Percentiles rank a stretch among this genome's conserved stretches.
Conservation (phyloP, 2,329 filamentous ascomycete genomes). For the Botrytis squamosa region DNA sequence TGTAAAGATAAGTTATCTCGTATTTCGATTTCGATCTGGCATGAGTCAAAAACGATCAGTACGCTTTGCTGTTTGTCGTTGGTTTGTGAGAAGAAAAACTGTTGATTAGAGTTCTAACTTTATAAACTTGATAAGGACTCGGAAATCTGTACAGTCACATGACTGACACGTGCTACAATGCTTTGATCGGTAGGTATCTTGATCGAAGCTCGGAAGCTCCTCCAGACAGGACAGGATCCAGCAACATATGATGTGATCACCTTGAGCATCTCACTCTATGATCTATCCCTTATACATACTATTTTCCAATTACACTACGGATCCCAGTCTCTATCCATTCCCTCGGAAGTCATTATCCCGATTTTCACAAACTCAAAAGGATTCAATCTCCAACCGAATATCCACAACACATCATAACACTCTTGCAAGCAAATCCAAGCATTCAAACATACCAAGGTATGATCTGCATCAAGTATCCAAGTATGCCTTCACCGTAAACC, state of each 20-base stretch:
- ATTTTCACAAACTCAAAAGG: neutral
- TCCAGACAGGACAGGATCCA: neutral
- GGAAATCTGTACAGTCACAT: neutral
- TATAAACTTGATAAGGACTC: neutral
- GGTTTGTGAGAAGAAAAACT: neutral
- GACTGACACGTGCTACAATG: neutral
- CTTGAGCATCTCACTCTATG: neutral
- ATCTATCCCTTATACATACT: neutral
- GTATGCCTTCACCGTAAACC: neutral
- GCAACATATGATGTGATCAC: neutral
- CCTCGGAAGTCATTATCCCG: constrained; percentile 3
- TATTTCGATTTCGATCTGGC: neutral
- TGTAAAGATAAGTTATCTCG: neutral
- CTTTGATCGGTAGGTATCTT: too few relatives aligned
- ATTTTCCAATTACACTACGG: neutral
- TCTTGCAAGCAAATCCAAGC: neutral
- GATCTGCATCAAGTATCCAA: neutral
- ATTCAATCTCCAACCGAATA: neutral
- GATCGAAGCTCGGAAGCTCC: neutral
- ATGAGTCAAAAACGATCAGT: neutral
- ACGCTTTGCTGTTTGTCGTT: neutral
- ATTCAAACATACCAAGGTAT: neutral
- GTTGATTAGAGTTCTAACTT: neutral
- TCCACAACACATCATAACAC: neutral
- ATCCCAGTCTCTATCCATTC: neutral